A percentile compares a stretch with the other conserved stretches of the same genome.
phyloP scores from a whole-genome alignment of 1,284 basidiomycete genomes.

The Psilocybe mexicana region DNA sequence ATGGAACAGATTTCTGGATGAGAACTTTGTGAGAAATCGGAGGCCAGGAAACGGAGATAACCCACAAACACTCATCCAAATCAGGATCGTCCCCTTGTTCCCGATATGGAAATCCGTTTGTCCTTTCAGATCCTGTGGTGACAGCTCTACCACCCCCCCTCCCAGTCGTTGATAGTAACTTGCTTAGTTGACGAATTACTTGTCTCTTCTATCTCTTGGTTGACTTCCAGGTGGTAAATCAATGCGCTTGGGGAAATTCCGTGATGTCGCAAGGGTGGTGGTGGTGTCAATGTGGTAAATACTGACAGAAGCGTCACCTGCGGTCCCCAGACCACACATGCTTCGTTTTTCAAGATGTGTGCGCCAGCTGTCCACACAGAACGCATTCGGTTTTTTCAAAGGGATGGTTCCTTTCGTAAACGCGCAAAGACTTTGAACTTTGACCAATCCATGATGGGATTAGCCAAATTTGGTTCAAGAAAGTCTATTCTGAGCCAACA shows the following conservation, averaged over 20 bases:
- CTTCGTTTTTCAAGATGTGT: too few relatives aligned
- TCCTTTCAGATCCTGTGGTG: constrained; percentile 4
- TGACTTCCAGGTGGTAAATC: neutral
- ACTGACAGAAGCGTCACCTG: too few relatives aligned
- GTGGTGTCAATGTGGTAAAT: too few relatives aligned
- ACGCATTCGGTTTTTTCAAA: too few relatives aligned
- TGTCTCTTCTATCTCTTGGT: neutral
- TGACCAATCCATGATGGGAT: neutral
- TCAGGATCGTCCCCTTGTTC: constrained; percentile 9
- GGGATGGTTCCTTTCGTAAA: too few relatives aligned
- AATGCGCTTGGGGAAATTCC: neutral
- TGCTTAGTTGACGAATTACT: neutral
- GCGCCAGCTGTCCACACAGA: too few relatives aligned
- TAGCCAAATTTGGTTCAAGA: neutral
- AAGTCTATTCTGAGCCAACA: neutral
- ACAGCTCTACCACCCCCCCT: neutral
- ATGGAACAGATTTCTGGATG: neutral
- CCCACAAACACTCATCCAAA: constrained; percentile 12
- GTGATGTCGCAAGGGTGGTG: too few relatives aligned
- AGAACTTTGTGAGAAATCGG: neutral
- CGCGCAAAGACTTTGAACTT: too few relatives aligned
- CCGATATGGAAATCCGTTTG: constrained; percentile 11
- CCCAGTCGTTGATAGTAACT: neutral
- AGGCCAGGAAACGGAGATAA: neutral
- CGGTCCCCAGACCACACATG: too few relatives aligned